Base-by-base conservation (phyloP, 2,329 filamentous ascomycete species). In the Colletotrichum tabaci region DNA sequence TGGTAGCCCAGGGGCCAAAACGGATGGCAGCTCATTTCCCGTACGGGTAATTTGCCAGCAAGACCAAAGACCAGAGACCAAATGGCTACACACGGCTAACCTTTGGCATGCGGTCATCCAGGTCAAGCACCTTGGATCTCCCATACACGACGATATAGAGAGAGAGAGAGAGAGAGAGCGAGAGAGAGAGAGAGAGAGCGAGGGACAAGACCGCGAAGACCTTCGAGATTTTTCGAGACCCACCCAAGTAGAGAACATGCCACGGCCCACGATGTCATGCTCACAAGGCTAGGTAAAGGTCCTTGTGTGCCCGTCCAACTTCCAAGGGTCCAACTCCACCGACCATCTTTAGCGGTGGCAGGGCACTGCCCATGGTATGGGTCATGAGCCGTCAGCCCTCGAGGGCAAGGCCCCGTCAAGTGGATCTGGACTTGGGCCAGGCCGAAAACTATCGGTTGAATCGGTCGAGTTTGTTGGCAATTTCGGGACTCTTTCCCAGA, bases 301-400 rank as follows among this genome's bases (percentile, higher is more conserved):
- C 40, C 30, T 68, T 23, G 52, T 23, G 52, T 68, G 58, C 65
- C 65, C 58, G 38, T 62, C 30, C 68, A 63, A 71, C 58, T 23
- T 62, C 40, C 68, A 63, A 71, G 68, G 68, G 68, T 71, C 68
- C 68, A 58, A 21, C 68, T 71, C 68, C 64, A 71, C 68, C 58
- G 46, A 23, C 49, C 47, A 49, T 47, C 40, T 60, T 23, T 60
- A 66, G 67, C 49, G 49, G 56, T 66, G 67, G 62, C 56, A 70
- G 63, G 56, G 47, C 63, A 66, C 21, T 18, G 30, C 35, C 26
- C 30, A 55, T n/a, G 30, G 30, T 30, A 30, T 30, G 30, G 30
- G 30, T 30, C 30, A 30, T 30, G 30, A 30, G 30, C 30, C 30
- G 8, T 30, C 30, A 30, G 30, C 30, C 30, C 30, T 30, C 30